Percentiles rank a stretch among this genome's conserved stretches.
Conservation (phyloP, 1,139 yeast genomes). For the Blastobotrys proliferans region DNA sequence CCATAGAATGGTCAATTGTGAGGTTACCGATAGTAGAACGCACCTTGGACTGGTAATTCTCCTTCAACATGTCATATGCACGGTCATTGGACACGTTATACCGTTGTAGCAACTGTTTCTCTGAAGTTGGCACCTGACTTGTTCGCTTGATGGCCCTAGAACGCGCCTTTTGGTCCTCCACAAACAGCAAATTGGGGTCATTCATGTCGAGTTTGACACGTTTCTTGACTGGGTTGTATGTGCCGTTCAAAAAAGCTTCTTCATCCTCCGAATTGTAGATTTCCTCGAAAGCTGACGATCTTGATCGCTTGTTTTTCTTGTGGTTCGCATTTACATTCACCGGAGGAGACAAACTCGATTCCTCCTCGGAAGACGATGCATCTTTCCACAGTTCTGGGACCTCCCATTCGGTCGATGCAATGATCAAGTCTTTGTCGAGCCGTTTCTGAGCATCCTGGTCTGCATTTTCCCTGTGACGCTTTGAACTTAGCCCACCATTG, state of each 20-base stretch:
- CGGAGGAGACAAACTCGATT: neutral
- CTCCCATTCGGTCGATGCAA: constrained; percentile 85
- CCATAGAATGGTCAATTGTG: constrained; percentile 85
- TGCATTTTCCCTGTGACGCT: neutral
- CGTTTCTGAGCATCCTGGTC: constrained; percentile 3
- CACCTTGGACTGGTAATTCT: constrained; percentile 85
- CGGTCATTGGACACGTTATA: constrained; percentile 87
- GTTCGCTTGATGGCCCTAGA: constrained; percentile 11
- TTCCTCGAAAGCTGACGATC: constrained; percentile 7
- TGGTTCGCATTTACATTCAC: no score
- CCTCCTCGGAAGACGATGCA: neutral
- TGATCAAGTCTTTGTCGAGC: constrained; percentile 52
- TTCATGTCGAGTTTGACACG: constrained; percentile 71
- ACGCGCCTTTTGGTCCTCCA: constrained; percentile 38
- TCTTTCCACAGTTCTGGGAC: constrained; percentile 10
- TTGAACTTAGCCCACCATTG: neutral
- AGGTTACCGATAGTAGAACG: constrained; percentile 91
- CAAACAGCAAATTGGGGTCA: constrained; percentile 73
- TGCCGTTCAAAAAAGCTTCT: constrained; percentile 76
- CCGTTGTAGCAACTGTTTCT: constrained; percentile 46
- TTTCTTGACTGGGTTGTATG: constrained; percentile 39
- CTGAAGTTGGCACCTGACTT: constrained; percentile 44
- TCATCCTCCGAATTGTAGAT: constrained; percentile 54
- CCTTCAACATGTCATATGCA: constrained; percentile 76
- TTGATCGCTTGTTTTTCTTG: neutral